Percentiles rank a stretch among this genome's conserved stretches.
These are phyloP conservation scores for Aschersonia sp. DNA, from an alignment of 2,329 filamentous ascomycete genomes.

Conservation along the genomic window DNA sequence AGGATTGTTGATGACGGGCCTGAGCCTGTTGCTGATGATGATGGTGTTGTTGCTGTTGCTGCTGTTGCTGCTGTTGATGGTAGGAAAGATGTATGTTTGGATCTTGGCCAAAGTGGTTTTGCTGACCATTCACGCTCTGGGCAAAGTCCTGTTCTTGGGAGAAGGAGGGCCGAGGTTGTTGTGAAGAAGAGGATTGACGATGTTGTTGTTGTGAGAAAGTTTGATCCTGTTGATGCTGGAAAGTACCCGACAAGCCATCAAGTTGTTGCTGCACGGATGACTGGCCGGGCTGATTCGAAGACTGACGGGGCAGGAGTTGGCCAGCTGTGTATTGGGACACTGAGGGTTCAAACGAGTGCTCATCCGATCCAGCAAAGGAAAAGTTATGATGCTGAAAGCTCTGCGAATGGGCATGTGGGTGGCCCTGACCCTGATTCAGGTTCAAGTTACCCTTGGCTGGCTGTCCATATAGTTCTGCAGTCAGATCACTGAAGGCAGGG, in stretches of 20 bases:
- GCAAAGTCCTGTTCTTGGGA: conserved; percentile 3
- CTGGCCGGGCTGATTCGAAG: conserved; percentile 15
- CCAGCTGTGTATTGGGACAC: conserved; percentile 17
- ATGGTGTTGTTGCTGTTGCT: not conserved
- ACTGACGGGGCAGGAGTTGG: conserved; percentile 17
- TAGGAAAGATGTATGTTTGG: conserved; percentile 2
- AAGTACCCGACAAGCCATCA: conserved; percentile 11
- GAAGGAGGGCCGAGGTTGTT: conserved; percentile 1
- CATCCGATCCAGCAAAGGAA: conserved; percentile 16
- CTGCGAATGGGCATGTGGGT: conserved; percentile 16
- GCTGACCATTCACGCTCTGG: conserved; percentile 3
- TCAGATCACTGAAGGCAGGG: conserved; percentile 20
- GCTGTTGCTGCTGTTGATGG: conserved; percentile 8
- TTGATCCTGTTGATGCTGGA: conserved; percentile 12
- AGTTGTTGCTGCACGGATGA: conserved; percentile 20
- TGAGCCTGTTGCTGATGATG: not conserved
- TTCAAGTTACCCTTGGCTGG: conserved; percentile 14
- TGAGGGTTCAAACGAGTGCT: conserved; percentile 16
- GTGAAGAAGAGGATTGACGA: conserved; percentile 13
- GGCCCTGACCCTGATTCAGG: conserved; percentile 16
- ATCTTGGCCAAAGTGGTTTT: conserved; percentile 3
- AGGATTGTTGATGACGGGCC: conserved; percentile 8
- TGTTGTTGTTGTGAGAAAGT: conserved; percentile 11
- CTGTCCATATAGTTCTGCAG: conserved; percentile 22
- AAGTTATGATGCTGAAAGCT: conserved; percentile 18